Evolutionary conservation across 2,329 filamentous ascomycete species (phyloP).

Genomic region (Xylariaceae sp.): DNA sequence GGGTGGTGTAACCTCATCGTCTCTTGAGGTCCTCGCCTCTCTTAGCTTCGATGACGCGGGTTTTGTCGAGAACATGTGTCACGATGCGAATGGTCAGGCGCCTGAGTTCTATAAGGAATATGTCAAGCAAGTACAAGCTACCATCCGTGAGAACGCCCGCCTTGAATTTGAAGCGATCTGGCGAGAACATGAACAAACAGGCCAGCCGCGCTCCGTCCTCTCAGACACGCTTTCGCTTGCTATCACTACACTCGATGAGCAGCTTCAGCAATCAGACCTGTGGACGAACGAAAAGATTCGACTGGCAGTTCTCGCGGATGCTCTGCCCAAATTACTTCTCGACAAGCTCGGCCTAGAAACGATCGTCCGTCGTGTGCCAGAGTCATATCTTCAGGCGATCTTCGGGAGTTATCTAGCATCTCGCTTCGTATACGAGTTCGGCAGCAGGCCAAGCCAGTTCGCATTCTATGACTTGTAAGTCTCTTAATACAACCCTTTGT

Average conservation of each 20-base stretch:
- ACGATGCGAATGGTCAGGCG: constrained; percentile 69
- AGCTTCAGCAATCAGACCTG: constrained; percentile 88
- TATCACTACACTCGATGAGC: constrained; percentile 96
- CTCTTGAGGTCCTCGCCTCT: constrained; percentile 91
- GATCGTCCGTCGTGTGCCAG: constrained; percentile 84
- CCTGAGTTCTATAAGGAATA: constrained; percentile 94
- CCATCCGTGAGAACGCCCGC: constrained; percentile 86
- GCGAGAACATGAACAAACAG: constrained; percentile 86
- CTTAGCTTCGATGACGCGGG: constrained; percentile 89
- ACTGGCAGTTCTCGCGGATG: constrained; percentile 77
- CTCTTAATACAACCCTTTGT: constrained; percentile 32
- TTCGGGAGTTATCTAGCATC: constrained; percentile 95
- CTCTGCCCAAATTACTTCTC: constrained; percentile 80
- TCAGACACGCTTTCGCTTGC: constrained; percentile 89
- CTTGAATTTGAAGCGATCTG: constrained; percentile 99
- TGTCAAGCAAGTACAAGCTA: constrained; percentile 86
- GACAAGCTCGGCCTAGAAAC: constrained; percentile 90
- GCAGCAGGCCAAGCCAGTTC: constrained; percentile 90
- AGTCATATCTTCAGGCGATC: constrained; percentile 89
- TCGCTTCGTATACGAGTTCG: constrained; percentile 95
- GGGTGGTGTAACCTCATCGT: constrained; percentile 96
- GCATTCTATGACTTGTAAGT: constrained; percentile 98
- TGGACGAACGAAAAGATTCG: constrained; percentile 85
- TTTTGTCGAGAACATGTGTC: constrained; percentile 94
- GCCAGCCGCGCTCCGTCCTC: constrained; percentile 78